Percentiles rank a stretch among this genome's conserved stretches.
phyloP scores from a whole-genome alignment of 140 eudicot species.

The Cichorium intybus region DNA sequence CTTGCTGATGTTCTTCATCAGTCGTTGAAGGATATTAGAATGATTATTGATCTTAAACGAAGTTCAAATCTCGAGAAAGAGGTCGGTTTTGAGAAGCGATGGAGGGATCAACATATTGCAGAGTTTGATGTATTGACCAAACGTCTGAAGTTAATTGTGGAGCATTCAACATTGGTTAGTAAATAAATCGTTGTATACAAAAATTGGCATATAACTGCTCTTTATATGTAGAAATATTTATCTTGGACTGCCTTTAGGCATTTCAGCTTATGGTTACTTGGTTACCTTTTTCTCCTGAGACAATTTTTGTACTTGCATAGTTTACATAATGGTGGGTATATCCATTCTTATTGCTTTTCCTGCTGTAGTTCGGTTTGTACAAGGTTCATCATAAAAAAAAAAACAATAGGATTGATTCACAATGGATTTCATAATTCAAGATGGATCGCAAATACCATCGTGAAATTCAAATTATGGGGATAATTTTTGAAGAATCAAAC shows the following conservation, averaged over 20 bases:
- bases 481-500: no score
- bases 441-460: no score
- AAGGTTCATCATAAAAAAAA: no score
- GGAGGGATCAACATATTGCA: conserved; percentile 54
- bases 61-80: conserved; percentile 12
- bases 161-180: conserved; percentile 40
- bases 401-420: no score
- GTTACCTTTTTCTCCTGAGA: not conserved
- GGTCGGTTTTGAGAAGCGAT: conserved; percentile 39
- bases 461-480: no score
- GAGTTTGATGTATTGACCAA: conserved; percentile 65
- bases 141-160: conserved; percentile 64
- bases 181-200: conserved; percentile 21
- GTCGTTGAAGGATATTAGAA: conserved; percentile 50
- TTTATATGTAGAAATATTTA: conserved; percentile 3
- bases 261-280: conserved; percentile 2
- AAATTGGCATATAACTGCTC: conserved; percentile 10
- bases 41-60: conserved; percentile 24
- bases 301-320: conserved; percentile 3
- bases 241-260: not conserved
- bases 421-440: no score
- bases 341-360: not conserved
- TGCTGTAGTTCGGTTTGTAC: not conserved
- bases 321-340: conserved; percentile 4
- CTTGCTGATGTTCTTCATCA: conserved; percentile 48